These are phyloP conservation scores for Henckelia pumila DNA, from an alignment of 257 asterid genomes.

Conservation along the genomic window DNA sequence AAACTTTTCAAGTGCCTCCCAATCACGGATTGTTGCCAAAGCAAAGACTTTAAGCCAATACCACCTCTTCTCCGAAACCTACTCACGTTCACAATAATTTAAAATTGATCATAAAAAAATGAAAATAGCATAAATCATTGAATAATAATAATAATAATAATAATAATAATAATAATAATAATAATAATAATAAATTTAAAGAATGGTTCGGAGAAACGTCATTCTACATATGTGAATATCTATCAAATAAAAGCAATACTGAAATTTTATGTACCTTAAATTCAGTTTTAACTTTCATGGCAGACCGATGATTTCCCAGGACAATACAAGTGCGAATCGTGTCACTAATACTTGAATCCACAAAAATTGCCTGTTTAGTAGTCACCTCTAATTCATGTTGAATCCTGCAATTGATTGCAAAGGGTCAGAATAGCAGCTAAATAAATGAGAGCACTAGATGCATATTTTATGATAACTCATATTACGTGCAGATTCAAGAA, in stretches of 20 bases:
- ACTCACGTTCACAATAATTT: slow-evolving; percentile 30
- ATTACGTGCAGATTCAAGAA: not conserved
- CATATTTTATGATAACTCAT: not conserved
- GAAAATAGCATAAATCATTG: not conserved
- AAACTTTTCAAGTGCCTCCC: slow-evolving; percentile 88
- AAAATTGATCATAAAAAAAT: slow-evolving; percentile 3
- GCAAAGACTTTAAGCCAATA: slow-evolving; percentile 98
- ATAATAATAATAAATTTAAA: not conserved
- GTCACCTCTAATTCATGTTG: slow-evolving; percentile 83
- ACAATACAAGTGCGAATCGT: slow-evolving; percentile 94
- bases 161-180: not conserved
- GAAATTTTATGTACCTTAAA: slow-evolving; percentile 61
- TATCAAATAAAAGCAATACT: slow-evolving; percentile 13
- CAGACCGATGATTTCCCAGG: slow-evolving; percentile 85
- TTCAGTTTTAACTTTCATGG: slow-evolving; percentile 69
- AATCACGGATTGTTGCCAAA: slow-evolving; percentile 84
- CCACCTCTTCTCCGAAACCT: slow-evolving; percentile 97
- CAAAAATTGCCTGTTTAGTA: slow-evolving; percentile 86
- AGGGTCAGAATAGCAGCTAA: slow-evolving; percentile 22
- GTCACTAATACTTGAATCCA: slow-evolving; percentile 95
- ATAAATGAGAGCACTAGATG: slow-evolving; percentile 9
- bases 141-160: not conserved
- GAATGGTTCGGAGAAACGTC: not conserved
- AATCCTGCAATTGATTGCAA: slow-evolving; percentile 46
- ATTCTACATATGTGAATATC: slow-evolving; percentile 1